Percentiles rank a stretch among this genome's conserved stretches.
phyloP scores from a whole-genome alignment of 2,329 filamentous ascomycete genomes.

The Davidsoniella eucalypti region DNA sequence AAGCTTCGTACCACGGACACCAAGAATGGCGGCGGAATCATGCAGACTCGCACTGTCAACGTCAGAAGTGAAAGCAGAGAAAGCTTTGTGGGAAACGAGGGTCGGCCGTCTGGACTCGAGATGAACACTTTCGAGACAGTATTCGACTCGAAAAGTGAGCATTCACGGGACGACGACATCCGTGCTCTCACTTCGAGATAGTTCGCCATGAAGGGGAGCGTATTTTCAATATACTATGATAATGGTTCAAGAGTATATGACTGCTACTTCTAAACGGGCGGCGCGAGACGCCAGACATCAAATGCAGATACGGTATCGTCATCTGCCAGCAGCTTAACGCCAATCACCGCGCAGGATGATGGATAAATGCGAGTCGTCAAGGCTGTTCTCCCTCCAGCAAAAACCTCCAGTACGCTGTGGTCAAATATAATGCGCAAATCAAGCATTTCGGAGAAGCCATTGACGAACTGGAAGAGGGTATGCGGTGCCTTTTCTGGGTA shows the following conservation, averaged over 20 bases:
- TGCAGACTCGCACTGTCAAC: constrained; percentile 9
- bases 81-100: constrained; percentile 3
- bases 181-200: too few relatives aligned
- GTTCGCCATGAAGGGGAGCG: too few relatives aligned
- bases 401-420: neutral
- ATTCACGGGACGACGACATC: too few relatives aligned
- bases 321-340: constrained; percentile 12
- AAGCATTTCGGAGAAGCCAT: neutral
- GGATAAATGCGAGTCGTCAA: neutral
- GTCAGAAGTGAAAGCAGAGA: constrained; percentile 7
- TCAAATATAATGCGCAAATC: neutral
- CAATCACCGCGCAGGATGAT: constrained; percentile 11
- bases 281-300: neutral
- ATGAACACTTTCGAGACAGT: constrained; percentile 5
- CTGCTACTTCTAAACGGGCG: too few relatives aligned
- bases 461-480: neutral
- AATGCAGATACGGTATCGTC: constrained; percentile 4
- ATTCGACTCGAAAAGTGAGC: constrained; percentile 1
- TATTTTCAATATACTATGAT: too few relatives aligned
- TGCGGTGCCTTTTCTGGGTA: neutral
- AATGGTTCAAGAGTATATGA: too few relatives aligned
- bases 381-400: neutral
- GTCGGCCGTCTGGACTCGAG: constrained; percentile 1
- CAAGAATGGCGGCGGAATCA: neutral
- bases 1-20: neutral